Evolutionary conservation across 192 early-diverging fungal species (phyloP).

Genomic region (Rhizophagus prolifer): DNA sequence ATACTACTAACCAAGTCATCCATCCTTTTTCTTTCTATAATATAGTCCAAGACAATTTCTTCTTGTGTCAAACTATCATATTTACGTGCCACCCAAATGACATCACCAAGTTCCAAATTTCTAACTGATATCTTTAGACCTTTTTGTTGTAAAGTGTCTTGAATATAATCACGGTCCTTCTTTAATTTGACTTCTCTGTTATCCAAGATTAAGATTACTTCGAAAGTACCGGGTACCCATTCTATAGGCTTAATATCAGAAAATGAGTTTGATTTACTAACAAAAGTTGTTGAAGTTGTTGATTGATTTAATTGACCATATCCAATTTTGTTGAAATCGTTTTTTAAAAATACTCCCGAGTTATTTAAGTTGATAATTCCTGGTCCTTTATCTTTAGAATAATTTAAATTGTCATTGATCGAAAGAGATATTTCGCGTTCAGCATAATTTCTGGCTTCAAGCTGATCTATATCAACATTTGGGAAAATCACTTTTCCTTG

Average conservation of each 20-base stretch:
- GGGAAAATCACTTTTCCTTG: constrained; percentile 27
- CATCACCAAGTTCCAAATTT: constrained; percentile 81
- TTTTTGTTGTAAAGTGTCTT: constrained; percentile 57
- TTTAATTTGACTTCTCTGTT: constrained; percentile 73
- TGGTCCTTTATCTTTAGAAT: neutral
- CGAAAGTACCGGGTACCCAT: constrained; percentile 50
- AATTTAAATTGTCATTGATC: neutral
- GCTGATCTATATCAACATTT: neutral
- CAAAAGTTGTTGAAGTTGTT: neutral
- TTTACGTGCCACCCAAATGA: constrained; percentile 80
- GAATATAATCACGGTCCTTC: constrained; percentile 73
- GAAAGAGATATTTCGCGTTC: neutral
- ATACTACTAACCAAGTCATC: constrained; percentile 91
- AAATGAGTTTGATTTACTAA: neutral
- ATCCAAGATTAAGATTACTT: constrained; percentile 77
- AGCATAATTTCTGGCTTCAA: neutral
- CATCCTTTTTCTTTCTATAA: constrained; percentile 93
- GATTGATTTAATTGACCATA: neutral
- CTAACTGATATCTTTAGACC: constrained; percentile 58
- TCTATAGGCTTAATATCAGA: constrained; percentile 33
- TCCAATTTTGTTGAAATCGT: neutral
- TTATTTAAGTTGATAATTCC: neutral
- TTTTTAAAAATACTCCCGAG: neutral
- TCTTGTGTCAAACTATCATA: constrained; percentile 23
- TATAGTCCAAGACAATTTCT: constrained; percentile 78